Evolutionary conservation across 2,329 filamentous ascomycete species (phyloP).

Genomic region (Nakataea oryzae): DNA sequence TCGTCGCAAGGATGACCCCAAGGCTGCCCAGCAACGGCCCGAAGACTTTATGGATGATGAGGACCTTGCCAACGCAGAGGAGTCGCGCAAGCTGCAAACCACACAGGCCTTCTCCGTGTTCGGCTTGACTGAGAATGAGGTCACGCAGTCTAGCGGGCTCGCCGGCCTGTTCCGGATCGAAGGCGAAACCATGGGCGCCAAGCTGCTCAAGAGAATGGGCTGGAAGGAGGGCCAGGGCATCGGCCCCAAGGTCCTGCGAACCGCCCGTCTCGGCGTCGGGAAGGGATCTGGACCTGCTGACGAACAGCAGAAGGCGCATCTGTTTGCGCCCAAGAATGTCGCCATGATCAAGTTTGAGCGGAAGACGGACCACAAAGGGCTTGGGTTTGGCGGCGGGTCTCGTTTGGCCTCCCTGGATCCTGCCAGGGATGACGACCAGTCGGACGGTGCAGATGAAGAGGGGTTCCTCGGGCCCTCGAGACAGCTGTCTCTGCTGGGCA

Average conservation of each 20-base stretch:
- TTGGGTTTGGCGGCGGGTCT: constrained; percentile 55
- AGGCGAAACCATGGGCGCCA: constrained; percentile 79
- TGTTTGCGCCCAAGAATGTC: constrained; percentile 80
- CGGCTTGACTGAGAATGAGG: constrained; percentile 52
- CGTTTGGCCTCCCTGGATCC: constrained; percentile 29
- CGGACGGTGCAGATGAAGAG: constrained; percentile 32
- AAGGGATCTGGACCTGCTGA: constrained; percentile 33
- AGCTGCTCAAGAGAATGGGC: constrained; percentile 82
- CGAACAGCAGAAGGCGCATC: constrained; percentile 40
- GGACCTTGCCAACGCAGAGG: constrained; percentile 77
- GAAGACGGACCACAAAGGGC: constrained; percentile 59
- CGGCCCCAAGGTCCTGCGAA: constrained; percentile 72
- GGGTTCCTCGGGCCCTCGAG: constrained; percentile 19
- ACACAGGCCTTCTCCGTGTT: constrained; percentile 64
- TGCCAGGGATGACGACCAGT: not conserved
- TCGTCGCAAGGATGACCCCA: constrained; percentile 57
- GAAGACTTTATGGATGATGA: constrained; percentile 99
- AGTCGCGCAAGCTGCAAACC: constrained; percentile 65
- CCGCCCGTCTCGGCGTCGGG: constrained; percentile 54
- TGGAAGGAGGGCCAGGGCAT: constrained; percentile 93
- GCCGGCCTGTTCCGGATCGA: constrained; percentile 62
- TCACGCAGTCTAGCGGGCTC: constrained; percentile 38
- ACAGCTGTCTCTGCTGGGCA: constrained; percentile 14
- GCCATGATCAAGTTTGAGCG: constrained; percentile 53
- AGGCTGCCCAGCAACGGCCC: constrained; percentile 46